Base-by-base conservation (phyloP, 2,329 filamentous ascomycete species). In the Penicillium janthinellum region DNA sequence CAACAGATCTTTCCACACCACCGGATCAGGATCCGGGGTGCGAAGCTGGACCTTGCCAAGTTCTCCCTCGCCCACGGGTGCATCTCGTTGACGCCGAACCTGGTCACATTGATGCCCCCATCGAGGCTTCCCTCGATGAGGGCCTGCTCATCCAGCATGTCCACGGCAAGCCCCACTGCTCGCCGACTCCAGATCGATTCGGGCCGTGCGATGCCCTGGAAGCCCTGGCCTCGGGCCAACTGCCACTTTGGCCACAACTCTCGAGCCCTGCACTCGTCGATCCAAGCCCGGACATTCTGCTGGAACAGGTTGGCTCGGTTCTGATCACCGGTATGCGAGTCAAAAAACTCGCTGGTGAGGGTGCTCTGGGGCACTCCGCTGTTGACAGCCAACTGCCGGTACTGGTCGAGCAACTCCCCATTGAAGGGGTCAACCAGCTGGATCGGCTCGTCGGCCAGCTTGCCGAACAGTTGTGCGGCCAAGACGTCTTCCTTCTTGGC, bases 341-440 rank as follows among this genome's bases (percentile, higher is more conserved):
- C 10, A 44, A 47, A 48, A 22, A 47, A 56, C 7, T 4, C 5
- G 11, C 15, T 11, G 20, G 42, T 15, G 17, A 10, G 28, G 2
- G 3, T 1, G 52, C 12, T 48, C 31, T 56, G 53, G 5, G 15
- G 20, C 2, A 31, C n/a, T 22, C 50, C 7, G 37, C 11, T 5
- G 2, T 25, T 8, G 39, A 11, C 2, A n/a, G 11, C 22, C 11
- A 58, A 11, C 5, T 12, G 8, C 4, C 22, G 25, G 49, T 34
- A 58, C 8, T 35, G 20, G 11, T 8, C n/a, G 3, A 58, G 3
- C 2, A 15, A 34, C 6, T 35, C 20, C 1, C 4, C 51, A 20
- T 58, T n/a, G 6, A 20, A 14, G 6, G 42, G 49, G 35, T 58
- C 49, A 7, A 53, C 34, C 15, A 58, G 50, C 41, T 54, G 41